These are phyloP conservation scores for Penicillium thymicola DNA, from an alignment of 2,329 filamentous ascomycete species.

Conservation along the genomic window DNA sequence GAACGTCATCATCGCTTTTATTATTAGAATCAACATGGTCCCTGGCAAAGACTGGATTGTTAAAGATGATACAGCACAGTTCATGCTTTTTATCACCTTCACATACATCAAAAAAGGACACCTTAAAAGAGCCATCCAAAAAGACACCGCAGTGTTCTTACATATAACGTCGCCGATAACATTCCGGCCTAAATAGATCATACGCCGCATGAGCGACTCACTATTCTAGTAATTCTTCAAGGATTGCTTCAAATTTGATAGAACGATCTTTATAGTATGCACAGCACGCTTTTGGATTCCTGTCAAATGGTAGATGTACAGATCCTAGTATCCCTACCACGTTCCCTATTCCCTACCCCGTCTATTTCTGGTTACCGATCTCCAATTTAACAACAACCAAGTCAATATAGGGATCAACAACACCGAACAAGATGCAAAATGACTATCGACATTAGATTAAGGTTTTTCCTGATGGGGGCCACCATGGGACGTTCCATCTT, in stretches of 20 bases:
- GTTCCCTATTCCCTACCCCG: conserved; percentile 2
- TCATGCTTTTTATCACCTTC: too few species aligned
- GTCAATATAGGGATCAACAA: conserved; percentile 15
- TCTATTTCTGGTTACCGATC: conserved; percentile 7
- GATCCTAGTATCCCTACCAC: conserved; percentile 1
- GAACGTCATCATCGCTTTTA: conserved; percentile 23
- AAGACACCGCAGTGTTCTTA: too few species aligned
- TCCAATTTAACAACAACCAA: background rate
- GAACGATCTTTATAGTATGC: conserved; percentile 1
- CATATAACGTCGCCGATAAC: too few species aligned
- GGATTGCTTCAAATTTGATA: background rate
- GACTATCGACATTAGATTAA: conserved; percentile 12
- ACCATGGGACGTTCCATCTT: conserved; percentile 13
- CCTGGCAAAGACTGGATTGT: background rate
- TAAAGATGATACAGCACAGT: too few species aligned
- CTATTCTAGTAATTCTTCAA: background rate
- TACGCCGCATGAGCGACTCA: background rate
- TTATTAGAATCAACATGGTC: background rate
- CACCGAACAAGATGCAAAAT: conserved; percentile 16
- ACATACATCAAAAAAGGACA: too few species aligned
- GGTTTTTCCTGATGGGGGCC: conserved; percentile 14
- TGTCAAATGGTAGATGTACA: conserved; percentile 13
- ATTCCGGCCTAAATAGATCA: too few species aligned
- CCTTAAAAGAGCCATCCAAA: too few species aligned
- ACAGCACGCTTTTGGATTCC: conserved; percentile 6